These are phyloP conservation scores for Phytophthora melonis DNA, from an alignment of 352 stramenopile genomes.

Conservation along the genomic window DNA sequence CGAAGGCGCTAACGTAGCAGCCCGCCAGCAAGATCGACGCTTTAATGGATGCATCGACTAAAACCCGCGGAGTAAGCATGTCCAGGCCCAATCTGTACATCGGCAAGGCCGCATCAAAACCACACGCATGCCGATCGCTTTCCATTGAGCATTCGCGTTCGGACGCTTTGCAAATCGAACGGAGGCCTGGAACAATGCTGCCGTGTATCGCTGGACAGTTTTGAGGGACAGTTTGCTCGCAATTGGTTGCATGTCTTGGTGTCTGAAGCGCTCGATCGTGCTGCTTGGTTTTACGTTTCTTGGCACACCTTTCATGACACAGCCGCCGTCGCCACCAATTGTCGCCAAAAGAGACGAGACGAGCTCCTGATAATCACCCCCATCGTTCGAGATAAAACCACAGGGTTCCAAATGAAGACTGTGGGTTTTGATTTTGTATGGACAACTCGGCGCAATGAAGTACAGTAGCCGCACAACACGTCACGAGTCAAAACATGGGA, in stretches of 20 bases:
- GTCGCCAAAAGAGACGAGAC: constrained; percentile 35
- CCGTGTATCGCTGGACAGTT: constrained; percentile 13
- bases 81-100: constrained; percentile 30
- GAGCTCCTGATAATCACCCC: constrained; percentile 27
- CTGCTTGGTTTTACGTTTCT: constrained; percentile 9
- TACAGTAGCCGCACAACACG: background rate
- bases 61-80: constrained; percentile 22
- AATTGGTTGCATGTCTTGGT: constrained; percentile 20
- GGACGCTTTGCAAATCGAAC: constrained; percentile 29
- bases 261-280: constrained; percentile 6
- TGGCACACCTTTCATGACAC: constrained; percentile 5
- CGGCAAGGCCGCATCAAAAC: background rate
- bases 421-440: background rate
- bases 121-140: constrained; percentile 24
- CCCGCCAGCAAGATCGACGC: constrained; percentile 15
- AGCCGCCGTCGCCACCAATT: constrained; percentile 29
- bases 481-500: background rate
- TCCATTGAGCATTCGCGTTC: constrained; percentile 22
- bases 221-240: constrained; percentile 7
- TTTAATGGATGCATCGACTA: constrained; percentile 29
- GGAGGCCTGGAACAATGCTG: constrained; percentile 19
- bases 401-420: background rate
- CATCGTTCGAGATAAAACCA: constrained; percentile 32
- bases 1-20: constrained; percentile 17
- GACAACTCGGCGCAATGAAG: background rate